These are phyloP conservation scores for Podospora sp. DNA, from an alignment of 495 filamentous ascomycete genomes.

Conservation along the genomic window DNA sequence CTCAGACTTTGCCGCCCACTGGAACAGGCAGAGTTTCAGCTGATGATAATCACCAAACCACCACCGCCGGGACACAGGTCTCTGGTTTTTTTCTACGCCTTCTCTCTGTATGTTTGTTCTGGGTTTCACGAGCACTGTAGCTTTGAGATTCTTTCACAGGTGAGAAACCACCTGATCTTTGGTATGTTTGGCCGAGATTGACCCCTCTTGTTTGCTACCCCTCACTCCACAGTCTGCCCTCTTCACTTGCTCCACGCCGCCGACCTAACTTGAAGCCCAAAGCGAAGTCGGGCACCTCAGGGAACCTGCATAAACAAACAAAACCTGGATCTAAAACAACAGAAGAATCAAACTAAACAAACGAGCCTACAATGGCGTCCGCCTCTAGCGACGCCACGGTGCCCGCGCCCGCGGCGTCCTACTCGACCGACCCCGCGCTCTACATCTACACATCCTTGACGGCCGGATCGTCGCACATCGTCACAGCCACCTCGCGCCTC, in stretches of 20 bases:
- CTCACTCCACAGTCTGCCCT: conserved; percentile 3
- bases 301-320: conserved; percentile 8
- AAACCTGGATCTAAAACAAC: conserved; percentile 3
- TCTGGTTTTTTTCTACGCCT: background rate
- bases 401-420: conserved; percentile 42
- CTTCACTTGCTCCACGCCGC: background rate
- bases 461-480: conserved; percentile 93
- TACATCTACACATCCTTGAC: conserved; percentile 95
- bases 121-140: background rate
- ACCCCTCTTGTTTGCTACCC: background rate
- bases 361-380: conserved; percentile 47
- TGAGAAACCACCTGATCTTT: background rate
- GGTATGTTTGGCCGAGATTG: background rate
- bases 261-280: background rate
- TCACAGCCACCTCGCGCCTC: conserved; percentile 91
- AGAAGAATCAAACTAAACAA: background rate
- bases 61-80: background rate
- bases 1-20: background rate
- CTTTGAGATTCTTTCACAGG: background rate
- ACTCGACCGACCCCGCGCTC: conserved; percentile 75
- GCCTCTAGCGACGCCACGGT: conserved; percentile 37
- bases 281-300: background rate
- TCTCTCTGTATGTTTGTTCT: background rate
- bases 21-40: background rate
- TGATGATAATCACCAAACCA: background rate